phyloP scores from a whole-genome alignment of 176 grass and related monocot genomes.

The Pontederia paniculata region DNA sequence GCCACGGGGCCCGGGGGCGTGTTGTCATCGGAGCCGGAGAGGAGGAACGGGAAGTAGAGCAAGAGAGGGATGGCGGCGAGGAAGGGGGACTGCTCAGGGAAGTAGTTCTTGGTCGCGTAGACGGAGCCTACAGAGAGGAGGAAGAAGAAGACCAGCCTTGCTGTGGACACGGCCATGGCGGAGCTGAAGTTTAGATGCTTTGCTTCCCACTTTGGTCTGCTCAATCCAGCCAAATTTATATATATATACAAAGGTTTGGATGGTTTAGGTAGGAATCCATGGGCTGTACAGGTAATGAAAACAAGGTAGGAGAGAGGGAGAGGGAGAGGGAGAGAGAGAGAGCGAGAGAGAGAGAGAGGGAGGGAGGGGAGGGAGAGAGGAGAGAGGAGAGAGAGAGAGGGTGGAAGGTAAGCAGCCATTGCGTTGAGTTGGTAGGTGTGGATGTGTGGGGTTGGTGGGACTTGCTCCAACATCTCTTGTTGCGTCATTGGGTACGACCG shows the following conservation, averaged over 20 bases:
- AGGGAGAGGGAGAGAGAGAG: too few relatives aligned
- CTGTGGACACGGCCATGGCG: neutral
- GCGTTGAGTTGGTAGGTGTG: neutral
- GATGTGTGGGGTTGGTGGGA: neutral
- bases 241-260: neutral
- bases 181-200: neutral
- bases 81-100: neutral
- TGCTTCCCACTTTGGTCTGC: neutral
- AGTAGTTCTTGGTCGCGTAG: neutral
- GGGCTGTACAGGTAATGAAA: neutral
- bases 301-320: neutral
- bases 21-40: neutral
- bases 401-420: neutral
- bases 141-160: neutral
- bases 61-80: neutral
- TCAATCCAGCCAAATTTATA: neutral
- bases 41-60: neutral
- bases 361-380: neutral
- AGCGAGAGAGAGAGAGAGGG: too few relatives aligned
- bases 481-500: neutral
- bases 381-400: too few relatives aligned
- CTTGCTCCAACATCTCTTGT: neutral
- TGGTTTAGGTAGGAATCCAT: neutral
- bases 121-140: neutral
- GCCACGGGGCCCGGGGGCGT: slow-evolving; percentile 4